Evolutionary conservation across 768 basidiomycete species (phyloP), one percentile per base, ranked within the genome.

Genomic region (Suillus lakei): DNA sequence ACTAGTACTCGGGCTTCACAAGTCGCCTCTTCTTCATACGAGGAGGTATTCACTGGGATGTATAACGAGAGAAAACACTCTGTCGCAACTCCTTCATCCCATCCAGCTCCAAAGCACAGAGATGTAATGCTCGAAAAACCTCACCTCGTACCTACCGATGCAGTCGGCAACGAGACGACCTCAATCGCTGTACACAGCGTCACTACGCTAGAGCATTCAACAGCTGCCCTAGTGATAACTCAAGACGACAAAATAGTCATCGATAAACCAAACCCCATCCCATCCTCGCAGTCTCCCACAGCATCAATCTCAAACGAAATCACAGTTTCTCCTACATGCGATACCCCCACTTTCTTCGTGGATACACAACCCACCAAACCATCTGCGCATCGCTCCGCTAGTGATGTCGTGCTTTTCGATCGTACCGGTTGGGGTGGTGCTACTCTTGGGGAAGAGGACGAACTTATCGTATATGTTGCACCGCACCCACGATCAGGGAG

Each of bases 381-480:
- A 6, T 51, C 61, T 1, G 0, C 28, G 1, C 18, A n/a, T 9
- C 64, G 61, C 26, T 62, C 69, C 28, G 43, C 66, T 16, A 75
- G 68, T 23, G 73, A 78, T 2, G 56, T 62, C 48, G 72, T 75
- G 36, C 71, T 71, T 26, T 59, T 72, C 46, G 71, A 76, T 63
- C 66, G 71, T 13, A 38, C 64, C 43, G 1, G 65, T 69, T 30
- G 76, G 71, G 1, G 8, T 26, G 44, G 41, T 1, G 59, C 68
- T 44, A 55, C 69, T n/a, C 68, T 72, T 2, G 81, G 81, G 34
- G 76, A 73, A 12, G 87, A 88, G 36, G 89, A 91, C 23, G 92
- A 93, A 63, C 72, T 85, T 5, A 92, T 93, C 62, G 91, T 93
- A 12, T 93, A 93, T 70, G 88, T 87, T 30, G 91, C 91, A 0